Conservation (phyloP, 1,284 basidiomycete genomes). For the Thecaphora frezii region DNA sequence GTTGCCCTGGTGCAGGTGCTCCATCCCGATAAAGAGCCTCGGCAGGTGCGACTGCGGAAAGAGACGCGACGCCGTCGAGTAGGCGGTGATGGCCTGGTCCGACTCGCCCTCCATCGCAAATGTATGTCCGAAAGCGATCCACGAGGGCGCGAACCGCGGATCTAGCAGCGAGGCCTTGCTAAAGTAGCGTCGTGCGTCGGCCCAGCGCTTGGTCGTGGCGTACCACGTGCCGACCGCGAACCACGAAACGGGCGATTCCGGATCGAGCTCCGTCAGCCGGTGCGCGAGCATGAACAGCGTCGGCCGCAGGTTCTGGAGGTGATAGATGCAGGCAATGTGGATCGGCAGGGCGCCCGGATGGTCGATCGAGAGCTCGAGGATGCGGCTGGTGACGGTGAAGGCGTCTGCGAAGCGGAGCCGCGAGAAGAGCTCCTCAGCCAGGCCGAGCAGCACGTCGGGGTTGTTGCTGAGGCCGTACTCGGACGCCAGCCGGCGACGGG, state of each 20-base stretch:
- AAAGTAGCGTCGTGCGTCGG: slow-evolving; percentile 54
- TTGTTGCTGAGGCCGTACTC: slow-evolving; percentile 72
- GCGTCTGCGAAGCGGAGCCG: slow-evolving; percentile 92
- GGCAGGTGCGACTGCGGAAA: slow-evolving; percentile 93
- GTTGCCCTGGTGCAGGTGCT: slow-evolving; percentile 88
- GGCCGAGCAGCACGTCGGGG: slow-evolving; percentile 85
- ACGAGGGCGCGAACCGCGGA: slow-evolving; percentile 89
- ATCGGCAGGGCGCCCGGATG: slow-evolving; percentile 69
- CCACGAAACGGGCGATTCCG: slow-evolving; percentile 90
- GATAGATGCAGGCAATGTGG: slow-evolving; percentile 96
- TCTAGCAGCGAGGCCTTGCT: slow-evolving; percentile 95
- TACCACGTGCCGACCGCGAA: slow-evolving; percentile 99
- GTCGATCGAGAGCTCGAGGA: slow-evolving; percentile 42
- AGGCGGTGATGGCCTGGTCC: slow-evolving; percentile 95
- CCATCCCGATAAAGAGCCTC: slow-evolving; percentile 94
- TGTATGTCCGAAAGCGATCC: slow-evolving; percentile 96
- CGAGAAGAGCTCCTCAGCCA: slow-evolving; percentile 86
- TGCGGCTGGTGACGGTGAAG: slow-evolving; percentile 71
- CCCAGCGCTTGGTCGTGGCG: slow-evolving; percentile 74
- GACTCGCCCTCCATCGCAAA: slow-evolving; percentile 94
- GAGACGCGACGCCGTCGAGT: slow-evolving; percentile 90
- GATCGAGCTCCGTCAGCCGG: slow-evolving; percentile 84
- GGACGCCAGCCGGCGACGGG: slow-evolving; percentile 70
- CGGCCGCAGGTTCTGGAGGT: slow-evolving; percentile 84
- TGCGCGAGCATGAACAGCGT: slow-evolving; percentile 93